Conservation (phyloP, 768 basidiomycete species). For the Ramaria sp. region DNA sequence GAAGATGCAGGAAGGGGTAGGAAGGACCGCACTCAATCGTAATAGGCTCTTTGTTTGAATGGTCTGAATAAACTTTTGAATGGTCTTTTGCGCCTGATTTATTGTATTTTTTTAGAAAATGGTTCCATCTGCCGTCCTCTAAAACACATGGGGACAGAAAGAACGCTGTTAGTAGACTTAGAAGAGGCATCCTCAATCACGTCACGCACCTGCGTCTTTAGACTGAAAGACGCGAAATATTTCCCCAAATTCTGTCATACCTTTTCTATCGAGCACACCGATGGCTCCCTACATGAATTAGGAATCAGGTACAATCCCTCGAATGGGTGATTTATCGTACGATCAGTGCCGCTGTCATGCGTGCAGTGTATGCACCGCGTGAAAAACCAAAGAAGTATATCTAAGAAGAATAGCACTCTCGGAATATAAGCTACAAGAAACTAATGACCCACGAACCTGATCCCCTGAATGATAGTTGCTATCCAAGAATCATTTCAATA, state of each 20-base stretch:
- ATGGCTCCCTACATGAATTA: slow-evolving; percentile 41
- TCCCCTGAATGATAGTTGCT: slow-evolving; percentile 67
- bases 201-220: slow-evolving; percentile 43
- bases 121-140: not conserved
- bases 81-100: slow-evolving; percentile 11
- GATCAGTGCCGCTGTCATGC: slow-evolving; percentile 64
- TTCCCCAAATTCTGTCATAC: slow-evolving; percentile 61
- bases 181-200: slow-evolving; percentile 28
- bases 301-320: not conserved
- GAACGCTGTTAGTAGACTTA: not conserved
- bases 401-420: slow-evolving; percentile 59
- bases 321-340: slow-evolving; percentile 27
- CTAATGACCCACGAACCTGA: slow-evolving; percentile 35
- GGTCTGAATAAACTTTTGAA: slow-evolving; percentile 35
- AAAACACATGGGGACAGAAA: not conserved
- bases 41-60: slow-evolving; percentile 37
- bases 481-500: not conserved
- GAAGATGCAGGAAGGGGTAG: not conserved
- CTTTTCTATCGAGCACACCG: slow-evolving; percentile 52
- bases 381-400: too few relatives aligned
- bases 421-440: not conserved
- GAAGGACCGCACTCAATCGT: slow-evolving; percentile 42
- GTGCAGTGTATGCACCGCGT: slow-evolving; percentile 68
- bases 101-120: not conserved
- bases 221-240: slow-evolving; percentile 54